Base-by-base conservation (phyloP, 208 protist species). In the Leishmania amazonensis region DNA sequence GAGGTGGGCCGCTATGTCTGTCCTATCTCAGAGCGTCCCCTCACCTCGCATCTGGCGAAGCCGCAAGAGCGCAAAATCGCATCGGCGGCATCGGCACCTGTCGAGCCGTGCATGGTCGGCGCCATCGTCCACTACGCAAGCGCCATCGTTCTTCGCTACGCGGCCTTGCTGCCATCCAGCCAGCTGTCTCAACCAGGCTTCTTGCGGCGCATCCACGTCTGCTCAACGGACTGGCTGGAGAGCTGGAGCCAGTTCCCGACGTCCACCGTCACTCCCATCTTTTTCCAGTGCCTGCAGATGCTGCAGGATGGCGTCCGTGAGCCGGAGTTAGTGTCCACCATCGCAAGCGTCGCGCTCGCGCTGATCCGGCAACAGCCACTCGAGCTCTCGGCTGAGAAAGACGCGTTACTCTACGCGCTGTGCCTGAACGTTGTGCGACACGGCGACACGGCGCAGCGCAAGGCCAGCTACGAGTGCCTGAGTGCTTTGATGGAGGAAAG, bases 51-150 rank as follows among this genome's bases (percentile, higher is more conserved):
- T 58, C 68, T 74, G 38, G 67, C 76, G 15, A 65, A 54, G 45
- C 47, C 60, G 24, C 31, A 42, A 9, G 49, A 15, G 31, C 54
- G 47, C 4, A 13, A 47, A 35, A 11, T 17, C 24, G 74, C 38
- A 17, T 45, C 53, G 21, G 73, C 72, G 17, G 68, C 28, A 40
- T 3, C 68, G 31, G 64, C 49, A 9, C 40, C 68, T 7, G 76
- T 47, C 7, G 80, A 91, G 86, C 76, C 78, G 17, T 85, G 80
- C 76, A 54, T 89, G 64, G 75, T 91, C 45, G 84, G 87, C n/a
- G 94, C 90, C n/a, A 81, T 97, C 17, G 76, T 93, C 4, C 92
- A 93, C 83, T 96, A 95, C 84, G 89, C 92, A 17, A 96, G 91
- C 75, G 86, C 88, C 45, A 79, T 97, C 38, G 78, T 95, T 54